phyloP scores from a whole-genome alignment of 257 asterid species.

The Verbena officinalis region DNA sequence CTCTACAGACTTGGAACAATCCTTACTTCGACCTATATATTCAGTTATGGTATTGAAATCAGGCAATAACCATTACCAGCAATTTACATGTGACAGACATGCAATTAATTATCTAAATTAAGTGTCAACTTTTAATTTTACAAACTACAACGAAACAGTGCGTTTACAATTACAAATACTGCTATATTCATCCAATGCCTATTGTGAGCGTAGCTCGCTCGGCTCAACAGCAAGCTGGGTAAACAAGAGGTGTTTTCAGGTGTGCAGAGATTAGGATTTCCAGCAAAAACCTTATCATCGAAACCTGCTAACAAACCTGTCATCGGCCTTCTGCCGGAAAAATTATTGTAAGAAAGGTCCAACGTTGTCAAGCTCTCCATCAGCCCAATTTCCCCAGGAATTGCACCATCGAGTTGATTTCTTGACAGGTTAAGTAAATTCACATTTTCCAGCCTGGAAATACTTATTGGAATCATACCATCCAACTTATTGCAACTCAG shows the following conservation, averaged over 20 bases:
- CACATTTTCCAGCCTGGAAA: constrained; percentile 41
- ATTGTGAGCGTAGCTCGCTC: neutral
- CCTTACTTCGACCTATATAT: no score
- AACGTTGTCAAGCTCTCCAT: constrained; percentile 43
- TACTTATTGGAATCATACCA: constrained; percentile 42
- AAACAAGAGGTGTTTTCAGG: constrained; percentile 26
- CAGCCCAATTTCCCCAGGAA: constrained; percentile 51
- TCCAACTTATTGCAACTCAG: constrained; percentile 38
- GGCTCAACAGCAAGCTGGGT: constrained; percentile 27
- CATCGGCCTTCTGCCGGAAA: constrained; percentile 46
- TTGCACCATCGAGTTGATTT: constrained; percentile 47
- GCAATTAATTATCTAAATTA: no score
- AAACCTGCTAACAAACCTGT: constrained; percentile 41
- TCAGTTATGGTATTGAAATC: no score
- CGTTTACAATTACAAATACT: constrained; percentile 18
- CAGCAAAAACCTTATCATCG: constrained; percentile 37
- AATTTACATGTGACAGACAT: no score
- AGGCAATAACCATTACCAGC: no score
- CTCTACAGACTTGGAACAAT: no score
- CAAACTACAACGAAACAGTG: constrained; percentile 21
- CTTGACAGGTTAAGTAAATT: constrained; percentile 53
- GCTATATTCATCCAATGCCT: constrained; percentile 22
- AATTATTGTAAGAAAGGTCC: constrained; percentile 50
- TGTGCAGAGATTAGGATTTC: constrained; percentile 48
- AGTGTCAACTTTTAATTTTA: constrained; percentile 2